These are phyloP conservation scores for Coemansia sp. DNA, from an alignment of 192 early-diverging fungal species.

Conservation along the genomic window DNA sequence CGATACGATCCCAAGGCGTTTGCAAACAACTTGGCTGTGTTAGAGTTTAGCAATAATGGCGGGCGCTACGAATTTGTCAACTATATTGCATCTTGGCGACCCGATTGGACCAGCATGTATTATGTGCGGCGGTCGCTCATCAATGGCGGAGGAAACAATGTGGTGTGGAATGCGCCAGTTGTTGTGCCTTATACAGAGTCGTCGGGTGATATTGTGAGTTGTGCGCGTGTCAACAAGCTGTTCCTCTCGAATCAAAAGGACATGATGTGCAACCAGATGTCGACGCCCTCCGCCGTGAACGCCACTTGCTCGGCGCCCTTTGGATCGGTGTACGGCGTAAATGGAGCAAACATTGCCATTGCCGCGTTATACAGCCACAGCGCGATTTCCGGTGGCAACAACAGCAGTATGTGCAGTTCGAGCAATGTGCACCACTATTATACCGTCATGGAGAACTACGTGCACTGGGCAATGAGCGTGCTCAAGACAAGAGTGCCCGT, in stretches of 20 bases:
- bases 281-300: slow-evolving; percentile 20
- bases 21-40: slow-evolving; percentile 49
- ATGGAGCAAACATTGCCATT: slow-evolving; percentile 23
- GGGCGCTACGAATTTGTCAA: slow-evolving; percentile 25
- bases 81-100: slow-evolving; percentile 46
- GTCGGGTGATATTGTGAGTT: not conserved
- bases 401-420: slow-evolving; percentile 8
- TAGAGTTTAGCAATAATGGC: slow-evolving; percentile 30
- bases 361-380: slow-evolving; percentile 50
- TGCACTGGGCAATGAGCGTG: slow-evolving; percentile 41
- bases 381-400: slow-evolving; percentile 10
- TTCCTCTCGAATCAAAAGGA: slow-evolving; percentile 31
- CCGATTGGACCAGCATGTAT: slow-evolving; percentile 41
- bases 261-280: slow-evolving; percentile 39
- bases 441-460: slow-evolving; percentile 43
- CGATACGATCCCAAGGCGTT: slow-evolving; percentile 41
- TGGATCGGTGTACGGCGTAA: slow-evolving; percentile 35
- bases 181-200: slow-evolving; percentile 4
- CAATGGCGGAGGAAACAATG: not conserved
- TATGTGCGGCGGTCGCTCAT: slow-evolving; percentile 29
- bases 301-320: slow-evolving; percentile 24
- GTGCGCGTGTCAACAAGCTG: slow-evolving; percentile 19
- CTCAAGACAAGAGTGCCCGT: slow-evolving; percentile 27
- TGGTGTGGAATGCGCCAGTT: slow-evolving; percentile 25
- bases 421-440: slow-evolving; percentile 36